Evolutionary conservation across 805 yeast species (phyloP), one percentile per base, ranked within the genome.

Genomic region (Sugiyamaella smithiae): DNA sequence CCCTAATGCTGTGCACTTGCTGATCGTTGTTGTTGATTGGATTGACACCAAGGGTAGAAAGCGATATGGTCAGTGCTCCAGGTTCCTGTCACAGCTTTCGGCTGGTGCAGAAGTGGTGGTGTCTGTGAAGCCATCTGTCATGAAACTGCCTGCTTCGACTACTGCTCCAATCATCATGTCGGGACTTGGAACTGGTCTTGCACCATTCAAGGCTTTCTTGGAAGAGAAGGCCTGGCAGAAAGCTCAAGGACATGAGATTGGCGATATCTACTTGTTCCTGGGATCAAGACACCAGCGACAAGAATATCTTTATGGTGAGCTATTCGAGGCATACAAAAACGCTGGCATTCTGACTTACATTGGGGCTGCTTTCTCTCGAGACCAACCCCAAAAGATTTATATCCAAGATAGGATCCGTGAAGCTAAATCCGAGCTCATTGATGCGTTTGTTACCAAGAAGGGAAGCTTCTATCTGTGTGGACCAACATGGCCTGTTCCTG

Each of bases 401-500:
- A 91, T 91, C 61, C 98, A 91, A 71, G 97, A 91, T 69, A 81
- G 85, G 67, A 91, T 91, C 66, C 79, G 89, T 63, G 88, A 88
- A 66, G 78, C 81, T 50, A 70, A 88, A 61, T 76, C 73, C 45
- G 84, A 80, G 38, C 76, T 91, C 67, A 85, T 85, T 42, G 86
- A 81, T 37, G 90, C 96, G 44, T 80, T 91, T 68, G 84, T 82
- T 38, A 71, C 73, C 55, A 77, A 89, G 70, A 72, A 83, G 50
- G 98, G 98, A 50, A 83, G 89, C 22, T 91, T 91, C 79, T 91
- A 91, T 72, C 76, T 91, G 66, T 91, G 98, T 81, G 98, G 98
- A 54, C 98, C 98, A 37, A 91, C 97, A 1, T 91, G 98, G 98
- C 98, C 98, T 28, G 97, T 91, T 63, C 97, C 98, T 8, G 97